Evolutionary conservation across 352 stramenopile species (phyloP).

Genomic region (Thraustochytrium sp.): DNA sequence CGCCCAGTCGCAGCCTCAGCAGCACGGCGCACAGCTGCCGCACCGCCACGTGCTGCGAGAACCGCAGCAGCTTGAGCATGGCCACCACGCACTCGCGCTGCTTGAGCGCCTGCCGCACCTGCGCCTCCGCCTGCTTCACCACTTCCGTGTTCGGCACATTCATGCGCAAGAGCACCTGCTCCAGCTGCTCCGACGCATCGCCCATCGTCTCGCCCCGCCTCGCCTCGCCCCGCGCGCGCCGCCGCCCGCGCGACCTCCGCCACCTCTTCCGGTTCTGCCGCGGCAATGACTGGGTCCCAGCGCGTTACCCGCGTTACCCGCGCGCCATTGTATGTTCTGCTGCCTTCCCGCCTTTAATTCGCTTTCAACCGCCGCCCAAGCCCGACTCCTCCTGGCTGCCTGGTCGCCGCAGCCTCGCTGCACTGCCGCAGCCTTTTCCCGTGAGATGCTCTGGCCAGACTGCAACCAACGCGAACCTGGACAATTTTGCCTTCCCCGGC

Average conservation of each 20-base stretch:
- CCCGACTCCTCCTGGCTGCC: no score
- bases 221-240: not conserved
- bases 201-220: not conserved
- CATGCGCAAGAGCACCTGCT: slow-evolving; percentile 9
- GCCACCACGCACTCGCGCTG: not conserved
- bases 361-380: not conserved
- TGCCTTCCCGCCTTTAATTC: no score
- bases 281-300: no score
- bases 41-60: slow-evolving; percentile 10
- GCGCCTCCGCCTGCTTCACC: slow-evolving; percentile 4
- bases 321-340: no score
- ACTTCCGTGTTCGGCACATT: slow-evolving; percentile 19
- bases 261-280: no score
- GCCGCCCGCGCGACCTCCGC: not conserved
- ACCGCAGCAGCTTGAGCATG: slow-evolving; percentile 21
- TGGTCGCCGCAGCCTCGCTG: no score
- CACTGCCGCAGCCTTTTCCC: no score
- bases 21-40: slow-evolving; percentile 21
- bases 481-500: no score
- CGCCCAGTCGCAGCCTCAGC: not conserved
- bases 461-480: no score
- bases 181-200: slow-evolving; percentile 10
- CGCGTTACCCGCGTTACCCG: no score
- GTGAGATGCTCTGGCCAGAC: no score
- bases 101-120: slow-evolving; percentile 1